A percentile compares a stretch with the other conserved stretches of the same genome.
These are phyloP conservation scores for Heliamphora exappendiculata DNA, from an alignment of 148 eudicot genomes.

Conservation along the genomic window DNA sequence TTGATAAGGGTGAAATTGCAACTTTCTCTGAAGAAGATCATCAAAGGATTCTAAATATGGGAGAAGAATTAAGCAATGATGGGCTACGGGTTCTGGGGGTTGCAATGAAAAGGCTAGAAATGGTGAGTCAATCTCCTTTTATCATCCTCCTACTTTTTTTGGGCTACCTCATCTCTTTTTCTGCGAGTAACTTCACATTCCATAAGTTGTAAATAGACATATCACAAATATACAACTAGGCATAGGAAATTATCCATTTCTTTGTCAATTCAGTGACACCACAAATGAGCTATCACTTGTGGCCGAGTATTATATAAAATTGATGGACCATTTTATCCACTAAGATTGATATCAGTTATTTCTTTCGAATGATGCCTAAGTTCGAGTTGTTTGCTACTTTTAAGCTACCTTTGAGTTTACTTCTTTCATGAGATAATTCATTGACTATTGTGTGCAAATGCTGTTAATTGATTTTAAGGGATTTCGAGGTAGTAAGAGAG, in stretches of 20 bases:
- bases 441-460: too few species aligned
- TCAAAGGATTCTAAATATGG: constrained; percentile 30
- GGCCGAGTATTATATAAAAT: not conserved
- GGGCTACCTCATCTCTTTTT: not conserved
- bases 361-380: not conserved
- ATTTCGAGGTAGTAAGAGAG: too few species aligned
- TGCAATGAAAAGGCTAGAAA: constrained; percentile 37
- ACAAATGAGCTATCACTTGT: not conserved
- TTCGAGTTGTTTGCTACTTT: not conserved
- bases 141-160: not conserved
- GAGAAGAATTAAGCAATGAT: constrained; percentile 34
- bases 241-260: not conserved
- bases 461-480: too few species aligned
- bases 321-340: not conserved
- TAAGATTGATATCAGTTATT: not conserved
- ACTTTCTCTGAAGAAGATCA: constrained; percentile 24
- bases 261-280: not conserved
- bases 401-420: not conserved
- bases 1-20: constrained; percentile 17
- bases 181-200: not conserved
- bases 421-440: not conserved
- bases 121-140: constrained; percentile 14
- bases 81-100: constrained; percentile 44
- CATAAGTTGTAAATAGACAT: constrained; percentile 1
- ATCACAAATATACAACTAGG: not conserved